Conservation (phyloP, 2,329 filamentous ascomycete genomes). For the Oidium heveae region DNA sequence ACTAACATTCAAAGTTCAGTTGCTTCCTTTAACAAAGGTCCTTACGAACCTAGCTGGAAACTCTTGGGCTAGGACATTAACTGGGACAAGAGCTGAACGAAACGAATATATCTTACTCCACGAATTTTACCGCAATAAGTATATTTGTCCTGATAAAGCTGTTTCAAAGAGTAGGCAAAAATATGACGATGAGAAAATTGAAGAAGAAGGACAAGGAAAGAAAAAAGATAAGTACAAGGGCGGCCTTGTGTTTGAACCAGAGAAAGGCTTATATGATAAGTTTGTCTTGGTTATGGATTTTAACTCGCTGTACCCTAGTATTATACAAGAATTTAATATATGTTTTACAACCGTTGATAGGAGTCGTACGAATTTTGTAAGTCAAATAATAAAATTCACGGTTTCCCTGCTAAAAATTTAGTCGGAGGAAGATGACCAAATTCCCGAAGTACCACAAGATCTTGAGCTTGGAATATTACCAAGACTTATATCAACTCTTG, state of each 20-base stretch:
- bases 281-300: slow-evolving; percentile 99
- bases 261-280: slow-evolving; percentile 93
- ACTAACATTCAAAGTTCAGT: slow-evolving; percentile 66
- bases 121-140: slow-evolving; percentile 90
- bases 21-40: slow-evolving; percentile 82
- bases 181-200: slow-evolving; percentile 36
- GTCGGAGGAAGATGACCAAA: slow-evolving; percentile 59
- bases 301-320: slow-evolving; percentile 98
- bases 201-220: slow-evolving; percentile 55
- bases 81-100: slow-evolving; percentile 82
- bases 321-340: slow-evolving; percentile 98
- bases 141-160: slow-evolving; percentile 91
- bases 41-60: slow-evolving; percentile 92
- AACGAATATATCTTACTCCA: slow-evolving; percentile 98
- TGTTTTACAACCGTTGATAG: slow-evolving; percentile 96
- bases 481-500: slow-evolving; percentile 72
- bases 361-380: slow-evolving; percentile 30
- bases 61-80: slow-evolving; percentile 89
- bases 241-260: slow-evolving; percentile 91
- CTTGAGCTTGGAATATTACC: slow-evolving; percentile 70
- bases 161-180: slow-evolving; percentile 52
- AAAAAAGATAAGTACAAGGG: slow-evolving; percentile 99
- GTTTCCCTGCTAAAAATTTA: slow-evolving; percentile 13
- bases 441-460: slow-evolving; percentile 62
- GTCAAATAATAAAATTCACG: slow-evolving; percentile 11